Evolutionary conservation across 108 stramenopile genomes (phyloP), one percentile per base, ranked within the genome.

Genomic region (Aurantiochytrium sp.): DNA sequence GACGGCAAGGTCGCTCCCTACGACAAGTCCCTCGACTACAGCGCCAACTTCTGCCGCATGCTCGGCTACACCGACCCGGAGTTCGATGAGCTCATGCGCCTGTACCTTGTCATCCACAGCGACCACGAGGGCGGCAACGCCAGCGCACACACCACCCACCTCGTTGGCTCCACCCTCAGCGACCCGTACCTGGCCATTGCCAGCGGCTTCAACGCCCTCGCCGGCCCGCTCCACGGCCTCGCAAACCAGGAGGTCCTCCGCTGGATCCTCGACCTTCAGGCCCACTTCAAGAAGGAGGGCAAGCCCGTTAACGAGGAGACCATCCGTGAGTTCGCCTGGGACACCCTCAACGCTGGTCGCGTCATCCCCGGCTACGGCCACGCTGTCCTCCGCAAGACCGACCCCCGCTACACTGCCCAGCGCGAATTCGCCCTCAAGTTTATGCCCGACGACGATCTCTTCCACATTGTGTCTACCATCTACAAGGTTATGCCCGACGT

Each of bases 51-150:
- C 91, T 96, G 95, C 92, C 95, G 98, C 88, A 98, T 98, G 97
- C 93, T 99, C 85, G 98, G 98, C 54, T 97, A 97, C 91, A 91
- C 96, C 88, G 81, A 96, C 91, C 95, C 95, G 45, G 90, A 91
- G 69, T 97, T 98, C 90, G 98, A 99, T 92, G 98, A 99, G 92
- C 93, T 99, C 73, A 99, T 99, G 98, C 95, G 98, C 39, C 94
- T 99, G 85, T 99, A 99, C 94, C 93, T 99, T 53, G 96, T 96
- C 90, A 99, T 99, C 92, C 98, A 99, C 95, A 97, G 97, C 53
- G 98, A 99, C 92, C 98, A 99, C 92, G 98, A 99, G 93, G 98
- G 98, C 52, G 98, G 98, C 85, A 99, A 99, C 92, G 98, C 98
- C 54, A 96, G 96, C 30, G 98, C 98, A 6, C 98, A 99, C 92